Evolutionary conservation across 1,139 yeast species (phyloP).

Genomic region (Oligophagozyma castellii): DNA sequence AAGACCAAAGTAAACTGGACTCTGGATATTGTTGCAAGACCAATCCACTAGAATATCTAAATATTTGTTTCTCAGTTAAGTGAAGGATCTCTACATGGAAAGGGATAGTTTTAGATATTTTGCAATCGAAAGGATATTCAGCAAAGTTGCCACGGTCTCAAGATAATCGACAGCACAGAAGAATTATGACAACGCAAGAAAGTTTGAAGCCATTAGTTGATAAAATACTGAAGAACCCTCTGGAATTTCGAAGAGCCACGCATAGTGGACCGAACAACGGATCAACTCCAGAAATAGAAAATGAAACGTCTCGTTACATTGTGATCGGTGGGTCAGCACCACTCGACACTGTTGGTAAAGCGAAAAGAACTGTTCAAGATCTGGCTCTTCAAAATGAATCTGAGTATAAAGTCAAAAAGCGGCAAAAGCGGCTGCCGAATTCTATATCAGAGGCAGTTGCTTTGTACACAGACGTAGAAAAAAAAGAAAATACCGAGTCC

Average conservation of each 20-base stretch:
- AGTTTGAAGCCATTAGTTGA: conserved; percentile 33
- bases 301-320: conserved; percentile 15
- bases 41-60: too few relatives aligned
- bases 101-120: too few relatives aligned
- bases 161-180: too few relatives aligned
- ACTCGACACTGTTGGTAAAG: neutral
- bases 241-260: conserved; percentile 35
- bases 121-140: too few relatives aligned
- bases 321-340: conserved; percentile 13
- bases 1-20: too few relatives aligned
- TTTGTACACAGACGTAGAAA: conserved; percentile 11
- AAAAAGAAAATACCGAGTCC: conserved; percentile 5
- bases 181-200: conserved; percentile 15
- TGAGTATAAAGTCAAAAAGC: too few relatives aligned
- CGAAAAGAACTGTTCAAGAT: neutral
- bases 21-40: too few relatives aligned
- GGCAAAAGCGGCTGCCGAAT: conserved; percentile 10
- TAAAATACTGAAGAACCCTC: conserved; percentile 43
- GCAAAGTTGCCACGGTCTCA: too few relatives aligned
- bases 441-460: conserved; percentile 19
- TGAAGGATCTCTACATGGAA: too few relatives aligned
- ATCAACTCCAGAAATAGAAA: conserved; percentile 1
- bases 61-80: too few relatives aligned
- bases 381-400: too few relatives aligned
- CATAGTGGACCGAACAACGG: too few relatives aligned